A percentile compares a stretch with the other conserved stretches of the same genome.
These are phyloP conservation scores for Penicillium sp. DNA, from an alignment of 2,329 filamentous ascomycete genomes.

Conservation along the genomic window DNA sequence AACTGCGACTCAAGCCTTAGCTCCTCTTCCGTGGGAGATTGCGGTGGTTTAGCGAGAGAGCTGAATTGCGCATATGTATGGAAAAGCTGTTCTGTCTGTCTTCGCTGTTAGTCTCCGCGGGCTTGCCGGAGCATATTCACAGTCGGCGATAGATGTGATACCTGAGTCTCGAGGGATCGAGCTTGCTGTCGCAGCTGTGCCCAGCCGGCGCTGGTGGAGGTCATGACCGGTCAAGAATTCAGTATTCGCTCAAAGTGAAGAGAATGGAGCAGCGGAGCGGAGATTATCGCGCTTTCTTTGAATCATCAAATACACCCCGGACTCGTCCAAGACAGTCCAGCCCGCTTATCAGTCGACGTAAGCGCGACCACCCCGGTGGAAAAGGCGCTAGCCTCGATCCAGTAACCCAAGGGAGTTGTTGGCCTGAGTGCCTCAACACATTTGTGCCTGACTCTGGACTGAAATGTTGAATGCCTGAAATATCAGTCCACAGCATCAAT, in stretches of 20 bases:
- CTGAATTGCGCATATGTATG: conserved; percentile 84
- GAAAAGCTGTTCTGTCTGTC: conserved; percentile 68
- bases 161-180: conserved; percentile 81
- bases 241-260: neutral
- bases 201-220: conserved; percentile 66
- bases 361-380: conserved; percentile 2
- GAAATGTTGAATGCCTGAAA: conserved; percentile 5
- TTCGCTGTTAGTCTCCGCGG: conserved; percentile 11
- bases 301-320: conserved; percentile 6
- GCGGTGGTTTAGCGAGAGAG: conserved; percentile 68
- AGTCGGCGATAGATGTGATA: conserved; percentile 37
- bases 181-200: conserved; percentile 91
- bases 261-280: neutral
- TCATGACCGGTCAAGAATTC: conserved; percentile 38
- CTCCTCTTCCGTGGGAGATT: conserved; percentile 82
- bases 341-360: conserved; percentile 9
- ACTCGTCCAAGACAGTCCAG: conserved; percentile 5
- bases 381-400: conserved; percentile 10
- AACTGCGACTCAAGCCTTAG: conserved; percentile 70
- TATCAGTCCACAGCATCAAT: neutral
- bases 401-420: neutral
- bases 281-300: conserved; percentile 2
- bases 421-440: neutral
- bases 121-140: conserved; percentile 2
- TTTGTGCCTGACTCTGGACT: neutral